Base-by-base conservation (phyloP, 148 eudicot species). In the Amaranthus hypochondriacus region DNA sequence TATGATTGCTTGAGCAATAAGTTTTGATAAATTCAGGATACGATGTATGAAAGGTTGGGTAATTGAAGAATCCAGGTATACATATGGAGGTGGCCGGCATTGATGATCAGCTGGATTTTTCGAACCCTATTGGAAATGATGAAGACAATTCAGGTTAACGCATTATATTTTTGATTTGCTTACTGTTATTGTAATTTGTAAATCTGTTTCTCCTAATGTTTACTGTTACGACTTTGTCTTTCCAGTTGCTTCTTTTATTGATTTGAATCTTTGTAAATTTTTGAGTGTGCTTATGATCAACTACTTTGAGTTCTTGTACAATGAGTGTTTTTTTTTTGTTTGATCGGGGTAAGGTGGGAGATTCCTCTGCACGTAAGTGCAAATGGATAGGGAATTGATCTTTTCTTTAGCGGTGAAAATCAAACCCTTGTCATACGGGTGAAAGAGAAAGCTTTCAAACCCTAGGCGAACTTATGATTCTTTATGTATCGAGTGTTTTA, bases 131-230 rank as follows among this genome's bases (percentile, higher is more conserved):
- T 58, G 68, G n/a, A 56, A 72, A 44, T 66, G 62, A 59, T 51
- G 72, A 57, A 0, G 81, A 66, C 44, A 58, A 42, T 14, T 50
- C 73, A 12, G 77, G 81, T 78, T 68, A 11, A 15, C 42, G 3
- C 2, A 49, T 63, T 39, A 15, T 70, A n/a, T 21, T 76, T 48
- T 13, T 0, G 52, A 11, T 54, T 55, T 5, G 48, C 5, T 62
- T 62, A 6, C 53, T n/a, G 55, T 62, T 47, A 6, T 7, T 63
- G 55, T 18, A 6, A 55, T 4, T 7, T 63, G 55, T 18, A 6
- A 73, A 5, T 67, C 6, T 47, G 12, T 75, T 66, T 10, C 7
- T 55, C 5, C 28, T 59, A 48, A 11, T 18, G 47, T 44, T 67
- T 10, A 39, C 48, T 0, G 68, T 64, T 13, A 57, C 14, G 61